Conservation (phyloP, 2,329 filamentous ascomycete species). For the Chaetomiaceae sp. region DNA sequence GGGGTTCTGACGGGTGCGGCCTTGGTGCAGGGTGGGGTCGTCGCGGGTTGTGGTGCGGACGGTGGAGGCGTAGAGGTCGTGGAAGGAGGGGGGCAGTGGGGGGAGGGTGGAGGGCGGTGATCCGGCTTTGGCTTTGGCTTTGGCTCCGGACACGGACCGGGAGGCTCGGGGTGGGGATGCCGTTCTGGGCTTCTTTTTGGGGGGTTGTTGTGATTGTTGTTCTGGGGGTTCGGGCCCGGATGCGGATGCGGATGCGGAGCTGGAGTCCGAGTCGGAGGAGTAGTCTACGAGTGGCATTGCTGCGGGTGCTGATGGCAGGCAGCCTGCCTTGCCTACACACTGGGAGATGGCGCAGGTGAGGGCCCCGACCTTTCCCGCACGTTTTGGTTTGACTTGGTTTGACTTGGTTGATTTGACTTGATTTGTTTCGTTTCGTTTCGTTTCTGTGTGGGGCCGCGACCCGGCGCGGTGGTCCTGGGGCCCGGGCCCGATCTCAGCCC, state of each 20-base stretch:
- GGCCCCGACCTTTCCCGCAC: too few relatives aligned
- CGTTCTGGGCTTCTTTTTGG: slow-evolving; percentile 13
- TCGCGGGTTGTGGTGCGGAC: slow-evolving; percentile 73
- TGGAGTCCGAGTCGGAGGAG: slow-evolving; percentile 25
- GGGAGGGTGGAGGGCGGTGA: background rate
- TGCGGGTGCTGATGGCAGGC: background rate
- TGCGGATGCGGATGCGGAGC: slow-evolving; percentile 21
- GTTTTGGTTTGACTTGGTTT: background rate
- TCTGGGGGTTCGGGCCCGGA: too few relatives aligned
- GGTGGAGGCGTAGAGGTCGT: slow-evolving; percentile 82
- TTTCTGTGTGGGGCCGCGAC: background rate
- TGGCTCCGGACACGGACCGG: slow-evolving; percentile 3
- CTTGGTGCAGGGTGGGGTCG: slow-evolving; percentile 79
- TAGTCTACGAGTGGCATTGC: slow-evolving; percentile 41
- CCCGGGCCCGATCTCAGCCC: background rate
- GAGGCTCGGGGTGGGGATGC: background rate
- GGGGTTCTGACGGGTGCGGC: slow-evolving; percentile 74
- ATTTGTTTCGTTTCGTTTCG: background rate
- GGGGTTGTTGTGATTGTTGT: background rate
- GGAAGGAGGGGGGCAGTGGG: slow-evolving; percentile 68
- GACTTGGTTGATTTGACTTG: background rate
- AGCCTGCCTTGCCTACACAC: too few relatives aligned
- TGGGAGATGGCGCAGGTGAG: too few relatives aligned
- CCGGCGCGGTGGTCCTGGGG: background rate
- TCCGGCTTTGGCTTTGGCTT: background rate